Conservation (phyloP, 2,329 filamentous ascomycete species). For the Chlorencoelia australis region DNA sequence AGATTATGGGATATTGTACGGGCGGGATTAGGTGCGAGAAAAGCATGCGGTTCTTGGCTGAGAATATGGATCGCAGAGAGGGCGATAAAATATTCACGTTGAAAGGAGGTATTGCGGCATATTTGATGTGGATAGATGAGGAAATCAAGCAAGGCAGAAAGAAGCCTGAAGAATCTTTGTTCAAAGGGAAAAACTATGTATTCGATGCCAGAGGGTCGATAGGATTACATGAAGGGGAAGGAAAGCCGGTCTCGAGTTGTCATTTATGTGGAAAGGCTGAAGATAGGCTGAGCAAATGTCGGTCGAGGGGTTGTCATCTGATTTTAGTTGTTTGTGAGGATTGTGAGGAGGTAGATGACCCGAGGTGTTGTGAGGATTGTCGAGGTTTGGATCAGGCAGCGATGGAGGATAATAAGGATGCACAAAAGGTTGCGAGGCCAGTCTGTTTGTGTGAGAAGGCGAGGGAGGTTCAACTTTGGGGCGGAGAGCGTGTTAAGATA, state of each 20-base stretch:
- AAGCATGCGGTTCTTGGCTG: slow-evolving; percentile 23
- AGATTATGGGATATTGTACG: slow-evolving; percentile 27
- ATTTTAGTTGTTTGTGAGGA: slow-evolving; percentile 24
- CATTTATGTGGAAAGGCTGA: slow-evolving; percentile 18
- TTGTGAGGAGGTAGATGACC: slow-evolving; percentile 16
- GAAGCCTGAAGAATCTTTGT: slow-evolving; percentile 19
- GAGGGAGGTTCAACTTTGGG: slow-evolving; percentile 25
- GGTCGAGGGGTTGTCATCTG: slow-evolving; percentile 23
- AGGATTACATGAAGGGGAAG: slow-evolving; percentile 8
- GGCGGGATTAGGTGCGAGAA: slow-evolving; percentile 28
- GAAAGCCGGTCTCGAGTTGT: slow-evolving; percentile 23
- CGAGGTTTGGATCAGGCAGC: slow-evolving; percentile 11
- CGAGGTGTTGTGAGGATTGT: slow-evolving; percentile 24
- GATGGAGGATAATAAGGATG: not conserved
- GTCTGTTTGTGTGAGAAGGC: slow-evolving; percentile 25
- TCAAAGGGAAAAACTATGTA: slow-evolving; percentile 26
- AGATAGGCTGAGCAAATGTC: slow-evolving; percentile 25
- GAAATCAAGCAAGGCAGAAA: slow-evolving; percentile 24
- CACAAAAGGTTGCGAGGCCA: slow-evolving; percentile 10
- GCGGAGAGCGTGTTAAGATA: slow-evolving; percentile 10
- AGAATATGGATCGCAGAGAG: slow-evolving; percentile 16
- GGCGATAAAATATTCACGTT: slow-evolving; percentile 23
- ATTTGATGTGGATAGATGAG: slow-evolving; percentile 27
- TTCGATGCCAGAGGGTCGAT: slow-evolving; percentile 27
- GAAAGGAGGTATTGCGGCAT: slow-evolving; percentile 26